Evolutionary conservation across 345 rosid species (phyloP).

Genomic region (Ceriops tagal): DNA sequence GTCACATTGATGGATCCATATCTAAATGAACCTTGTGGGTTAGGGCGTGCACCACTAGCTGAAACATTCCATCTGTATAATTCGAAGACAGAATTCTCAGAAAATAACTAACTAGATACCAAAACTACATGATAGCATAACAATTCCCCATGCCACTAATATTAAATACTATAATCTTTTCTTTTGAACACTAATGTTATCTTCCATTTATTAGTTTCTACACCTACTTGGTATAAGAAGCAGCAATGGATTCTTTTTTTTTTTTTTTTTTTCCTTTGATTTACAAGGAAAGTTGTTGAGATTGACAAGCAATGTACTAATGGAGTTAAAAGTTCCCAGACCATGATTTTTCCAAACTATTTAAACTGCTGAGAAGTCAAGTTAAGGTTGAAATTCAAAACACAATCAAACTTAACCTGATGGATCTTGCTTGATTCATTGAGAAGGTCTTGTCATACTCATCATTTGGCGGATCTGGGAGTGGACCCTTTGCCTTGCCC

Average conservation of each 20-base stretch:
- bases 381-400: slow-evolving; percentile 1
- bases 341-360: background rate
- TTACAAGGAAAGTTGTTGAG: background rate
- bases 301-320: background rate
- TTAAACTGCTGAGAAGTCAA: background rate
- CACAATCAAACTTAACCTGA: slow-evolving; percentile 56
- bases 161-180: too few species aligned
- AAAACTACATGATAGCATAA: background rate
- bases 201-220: too few species aligned
- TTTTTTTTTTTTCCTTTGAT: background rate
- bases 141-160: background rate
- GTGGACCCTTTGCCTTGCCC: slow-evolving; percentile 85
- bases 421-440: slow-evolving; percentile 99
- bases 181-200: too few species aligned
- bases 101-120: background rate
- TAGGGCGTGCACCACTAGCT: slow-evolving; percentile 99
- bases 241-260: too few species aligned
- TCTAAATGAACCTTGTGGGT: slow-evolving; percentile 93
- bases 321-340: background rate
- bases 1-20: slow-evolving; percentile 97
- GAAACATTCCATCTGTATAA: slow-evolving; percentile 85
- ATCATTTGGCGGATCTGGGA: slow-evolving; percentile 78
- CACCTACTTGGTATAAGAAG: too few species aligned
- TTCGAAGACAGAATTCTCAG: slow-evolving; percentile 18
- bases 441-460: slow-evolving; percentile 89